These are phyloP conservation scores for Amanita fuliginea DNA, from an alignment of 768 basidiomycete genomes.

Conservation along the genomic window DNA sequence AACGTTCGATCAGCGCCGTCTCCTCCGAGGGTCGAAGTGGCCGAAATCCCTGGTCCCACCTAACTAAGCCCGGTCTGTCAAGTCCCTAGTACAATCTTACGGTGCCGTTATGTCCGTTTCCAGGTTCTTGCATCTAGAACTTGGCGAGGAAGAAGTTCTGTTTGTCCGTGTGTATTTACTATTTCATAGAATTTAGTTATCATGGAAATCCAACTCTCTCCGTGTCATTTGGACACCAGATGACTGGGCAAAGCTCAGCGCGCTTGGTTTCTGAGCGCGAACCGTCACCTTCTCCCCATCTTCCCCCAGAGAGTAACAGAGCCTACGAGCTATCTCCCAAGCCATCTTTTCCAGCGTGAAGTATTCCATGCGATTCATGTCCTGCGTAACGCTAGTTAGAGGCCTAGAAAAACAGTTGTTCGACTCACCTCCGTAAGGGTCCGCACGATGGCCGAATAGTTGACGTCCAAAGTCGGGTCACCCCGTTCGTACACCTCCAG, in stretches of 20 bases:
- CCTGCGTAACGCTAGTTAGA: conserved; percentile 19
- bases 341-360: conserved; percentile 24
- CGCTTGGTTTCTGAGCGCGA: conserved; percentile 58
- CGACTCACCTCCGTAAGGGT: conserved; percentile 22
- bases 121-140: too few relatives aligned
- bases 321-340: too few relatives aligned
- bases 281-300: conserved; percentile 29
- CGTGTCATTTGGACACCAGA: conserved; percentile 56
- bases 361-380: conserved; percentile 37
- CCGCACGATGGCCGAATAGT: conserved; percentile 25
- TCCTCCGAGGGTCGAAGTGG: not conserved
- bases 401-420: not conserved
- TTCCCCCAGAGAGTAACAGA: too few relatives aligned
- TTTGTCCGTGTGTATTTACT: too few relatives aligned
- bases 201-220: not conserved
- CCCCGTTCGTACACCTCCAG: conserved; percentile 15
- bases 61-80: too few relatives aligned
- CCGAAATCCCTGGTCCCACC: not conserved
- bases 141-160: too few relatives aligned
- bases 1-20: not conserved
- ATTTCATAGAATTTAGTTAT: too few relatives aligned
- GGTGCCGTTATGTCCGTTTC: too few relatives aligned
- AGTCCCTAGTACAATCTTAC: too few relatives aligned
- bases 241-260: conserved; percentile 53
- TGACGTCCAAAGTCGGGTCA: conserved; percentile 14